Conservation (phyloP, 495 filamentous ascomycete genomes). For the Chaetomium tenue region DNA sequence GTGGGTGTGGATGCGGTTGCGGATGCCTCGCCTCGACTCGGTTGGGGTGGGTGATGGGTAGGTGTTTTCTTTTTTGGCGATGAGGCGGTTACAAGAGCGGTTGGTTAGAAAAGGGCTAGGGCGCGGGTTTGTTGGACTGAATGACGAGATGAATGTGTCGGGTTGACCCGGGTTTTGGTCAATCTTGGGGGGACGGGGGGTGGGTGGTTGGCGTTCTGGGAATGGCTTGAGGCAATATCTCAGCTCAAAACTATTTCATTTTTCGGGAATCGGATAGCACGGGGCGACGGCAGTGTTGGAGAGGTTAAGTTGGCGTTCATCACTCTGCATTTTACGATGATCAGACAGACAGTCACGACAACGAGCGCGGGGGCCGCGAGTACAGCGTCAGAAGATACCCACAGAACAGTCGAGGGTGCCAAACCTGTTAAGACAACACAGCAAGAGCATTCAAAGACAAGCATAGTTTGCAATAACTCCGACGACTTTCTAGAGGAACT, state of each 20-base stretch:
- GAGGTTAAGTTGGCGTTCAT: too few relatives aligned
- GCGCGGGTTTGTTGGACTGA: not conserved
- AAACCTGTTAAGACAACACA: not conserved
- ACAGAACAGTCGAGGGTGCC: not conserved
- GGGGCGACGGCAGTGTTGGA: not conserved
- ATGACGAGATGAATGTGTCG: not conserved
- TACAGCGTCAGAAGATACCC: not conserved
- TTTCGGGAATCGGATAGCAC: not conserved
- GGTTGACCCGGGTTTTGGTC: not conserved
- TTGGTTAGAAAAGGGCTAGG: not conserved
- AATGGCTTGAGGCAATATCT: not conserved
- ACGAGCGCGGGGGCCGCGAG: not conserved
- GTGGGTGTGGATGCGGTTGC: too few relatives aligned
- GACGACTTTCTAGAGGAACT: not conserved
- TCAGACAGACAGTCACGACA: not conserved
- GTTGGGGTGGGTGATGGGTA: too few relatives aligned
- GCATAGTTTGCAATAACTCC: not conserved
- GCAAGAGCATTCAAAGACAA: not conserved
- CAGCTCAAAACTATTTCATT: not conserved
- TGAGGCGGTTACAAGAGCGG: not conserved
- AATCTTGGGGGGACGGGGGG: not conserved
- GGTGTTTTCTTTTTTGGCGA: not conserved
- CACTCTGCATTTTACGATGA: not conserved
- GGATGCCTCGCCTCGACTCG: too few relatives aligned
- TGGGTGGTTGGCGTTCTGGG: conserved; percentile 1